phyloP scores from a whole-genome alignment of 345 rosid species.

The Capsella bursapastoris region DNA sequence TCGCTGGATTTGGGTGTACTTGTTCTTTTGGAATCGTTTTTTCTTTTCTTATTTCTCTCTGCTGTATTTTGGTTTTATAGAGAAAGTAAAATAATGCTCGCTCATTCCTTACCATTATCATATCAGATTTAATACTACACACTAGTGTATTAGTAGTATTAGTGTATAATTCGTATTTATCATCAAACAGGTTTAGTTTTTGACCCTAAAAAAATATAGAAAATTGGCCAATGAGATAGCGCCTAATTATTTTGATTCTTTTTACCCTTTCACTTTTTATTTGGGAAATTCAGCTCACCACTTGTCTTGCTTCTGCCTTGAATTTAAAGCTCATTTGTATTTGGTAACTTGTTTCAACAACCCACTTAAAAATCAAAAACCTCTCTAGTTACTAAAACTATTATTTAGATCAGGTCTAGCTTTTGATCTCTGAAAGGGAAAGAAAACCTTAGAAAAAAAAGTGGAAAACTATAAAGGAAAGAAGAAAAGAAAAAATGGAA shows the following conservation, averaged over 20 bases:
- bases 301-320: not conserved
- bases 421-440: not conserved
- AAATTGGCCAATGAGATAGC: not conserved
- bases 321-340: not conserved
- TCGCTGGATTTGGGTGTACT: not conserved
- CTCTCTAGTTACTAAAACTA: not conserved
- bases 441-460: not conserved
- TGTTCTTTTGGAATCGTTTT: not conserved
- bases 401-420: not conserved
- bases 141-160: not conserved
- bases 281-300: not conserved
- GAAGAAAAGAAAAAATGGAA: not conserved
- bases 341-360: not conserved
- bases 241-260: not conserved
- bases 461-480: not conserved
- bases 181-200: not conserved
- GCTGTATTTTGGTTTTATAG: not conserved
- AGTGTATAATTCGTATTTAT: not conserved
- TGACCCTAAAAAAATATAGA: not conserved
- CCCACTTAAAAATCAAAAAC: not conserved
- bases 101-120: not conserved
- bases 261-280: not conserved
- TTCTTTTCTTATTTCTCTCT: too few species aligned
- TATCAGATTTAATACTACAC: not conserved
- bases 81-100: not conserved